Base-by-base conservation (phyloP, 352 stramenopile genomes). In the Globisporangium ultimum region DNA sequence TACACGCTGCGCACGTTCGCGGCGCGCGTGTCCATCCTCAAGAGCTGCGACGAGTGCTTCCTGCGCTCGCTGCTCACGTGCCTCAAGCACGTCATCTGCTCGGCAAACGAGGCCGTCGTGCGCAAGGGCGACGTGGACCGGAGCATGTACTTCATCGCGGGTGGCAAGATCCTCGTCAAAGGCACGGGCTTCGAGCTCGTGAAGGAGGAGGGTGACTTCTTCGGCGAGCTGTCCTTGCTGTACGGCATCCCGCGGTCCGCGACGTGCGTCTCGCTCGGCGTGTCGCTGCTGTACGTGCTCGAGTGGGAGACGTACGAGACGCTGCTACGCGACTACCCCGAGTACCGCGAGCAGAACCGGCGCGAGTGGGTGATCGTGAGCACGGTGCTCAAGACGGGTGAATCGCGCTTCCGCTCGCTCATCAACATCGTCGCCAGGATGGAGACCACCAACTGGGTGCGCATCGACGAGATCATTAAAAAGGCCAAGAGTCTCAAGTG, bases 271-370 rank as follows among this genome's bases (percentile, higher is more conserved):
- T 87, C 84, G 2, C 65, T 91, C 0, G 80, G 76, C 24, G 74
- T 77, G n/a, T 86, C 73, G 46, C 58, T 89, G 59, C 71, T 92
- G n/a, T 91, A 89, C 58, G 80, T 92, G 50, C 70, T 92, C 34
- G 80, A 91, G 61, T 87, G 77, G 75, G 67, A 80, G 61, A 76
- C 76, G 67, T 93, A 91, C 67, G 80, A 93, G 56, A 66, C 62
- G 47, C 48, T 90, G 14, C 59, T 93, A 60, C 55, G 65, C n/a
- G 78, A 88, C 52, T 93, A 82, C 48, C 81, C 84, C 0, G 79
- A 91, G 64, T 90, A 93, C 54, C 77, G 76, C 13, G 67, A 83
- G 48, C 66, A 85, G 52, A 93, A 90, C 61, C 76, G 81, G 2
- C 78, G 80, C 18, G 83, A 88, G 53, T 93, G 84, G 84, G 76